Evolutionary conservation across 805 yeast species (phyloP), one percentile per base, ranked within the genome.

Genomic region (Vanderwaltozyma verrucispora): DNA sequence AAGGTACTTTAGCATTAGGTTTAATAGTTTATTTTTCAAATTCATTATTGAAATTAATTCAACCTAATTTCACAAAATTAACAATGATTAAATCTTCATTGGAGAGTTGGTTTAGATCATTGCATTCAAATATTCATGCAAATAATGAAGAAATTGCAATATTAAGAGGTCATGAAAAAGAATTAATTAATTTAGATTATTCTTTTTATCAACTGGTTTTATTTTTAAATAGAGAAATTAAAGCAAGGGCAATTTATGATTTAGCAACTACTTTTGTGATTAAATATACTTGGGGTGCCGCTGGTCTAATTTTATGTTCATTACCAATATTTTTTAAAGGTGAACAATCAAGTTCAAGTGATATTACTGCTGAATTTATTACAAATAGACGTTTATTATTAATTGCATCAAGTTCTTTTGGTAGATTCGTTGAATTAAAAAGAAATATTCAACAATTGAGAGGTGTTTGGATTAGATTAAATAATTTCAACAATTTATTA

Each of bases 251-350:
- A 21, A 58, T 81, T 19, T 89, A 87, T 60, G 87, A 87, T 53
- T 73, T 84, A 47, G 82, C 89, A 2, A 92, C 89, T 47, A 84
- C 81, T 35, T 88, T 87, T 50, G 77, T 86, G 37, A 88, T 88
- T 43, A 88, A 88, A 62, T 88, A 88, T 60, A 75, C 86, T 34
- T 81, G 96, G 88, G 97, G 97, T 44, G 97, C 96, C 2, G 85
- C 92, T 24, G 97, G 97, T 10, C 69, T 88, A 42, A 74, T 79
- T 1, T 67, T 88, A 33, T 88, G 96, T 60, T 77, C 95, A 2
- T 76, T 88, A 3, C 96, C 97, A 5, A 82, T 87, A 2, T 88
- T 88, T 54, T 72, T 77, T 51, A 52, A 60, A 33, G 75, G 19
- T 16, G 20, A 31, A 26, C 20, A 26, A 6, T 32, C 31, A 32